A percentile compares a stretch with the other conserved stretches of the same genome.
These are phyloP conservation scores for Oxytropis ochrocephala DNA, from an alignment of 306 rosid species.

Conservation along the genomic window DNA sequence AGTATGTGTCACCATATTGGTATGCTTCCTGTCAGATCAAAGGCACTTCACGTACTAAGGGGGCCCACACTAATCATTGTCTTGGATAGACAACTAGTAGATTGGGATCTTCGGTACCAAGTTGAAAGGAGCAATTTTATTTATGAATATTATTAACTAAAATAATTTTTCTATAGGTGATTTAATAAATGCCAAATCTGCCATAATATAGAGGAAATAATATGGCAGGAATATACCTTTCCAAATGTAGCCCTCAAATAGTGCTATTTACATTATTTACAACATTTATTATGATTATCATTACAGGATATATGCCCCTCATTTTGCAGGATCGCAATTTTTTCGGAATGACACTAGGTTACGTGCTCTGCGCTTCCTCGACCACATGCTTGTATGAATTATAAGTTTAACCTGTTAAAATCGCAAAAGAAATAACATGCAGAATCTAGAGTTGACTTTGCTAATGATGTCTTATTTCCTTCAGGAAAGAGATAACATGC, in stretches of 20 bases:
- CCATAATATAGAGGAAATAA: neutral
- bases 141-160: neutral
- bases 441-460: slow-evolving; percentile 11
- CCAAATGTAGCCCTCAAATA: neutral
- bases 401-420: slow-evolving; percentile 29
- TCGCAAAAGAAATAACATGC: neutral
- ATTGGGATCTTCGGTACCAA: neutral
- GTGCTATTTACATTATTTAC: neutral
- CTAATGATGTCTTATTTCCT: slow-evolving; percentile 26
- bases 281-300: neutral
- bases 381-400: slow-evolving; percentile 93
- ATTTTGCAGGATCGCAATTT: slow-evolving; percentile 78
- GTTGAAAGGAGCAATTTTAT: neutral
- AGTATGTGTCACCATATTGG: neutral
- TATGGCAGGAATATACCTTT: neutral
- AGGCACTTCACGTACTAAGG: neutral
- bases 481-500: slow-evolving; percentile 99
- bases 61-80: neutral
- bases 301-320: slow-evolving; percentile 9
- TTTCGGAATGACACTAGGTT: slow-evolving; percentile 88
- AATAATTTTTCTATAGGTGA: no score
- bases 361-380: slow-evolving; percentile 99
- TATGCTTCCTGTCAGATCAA: neutral
- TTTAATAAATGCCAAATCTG: neutral
- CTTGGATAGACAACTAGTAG: neutral